Conservation (phyloP, 2,329 filamentous ascomycete species). For the Sodiomyces alkalinus region DNA sequence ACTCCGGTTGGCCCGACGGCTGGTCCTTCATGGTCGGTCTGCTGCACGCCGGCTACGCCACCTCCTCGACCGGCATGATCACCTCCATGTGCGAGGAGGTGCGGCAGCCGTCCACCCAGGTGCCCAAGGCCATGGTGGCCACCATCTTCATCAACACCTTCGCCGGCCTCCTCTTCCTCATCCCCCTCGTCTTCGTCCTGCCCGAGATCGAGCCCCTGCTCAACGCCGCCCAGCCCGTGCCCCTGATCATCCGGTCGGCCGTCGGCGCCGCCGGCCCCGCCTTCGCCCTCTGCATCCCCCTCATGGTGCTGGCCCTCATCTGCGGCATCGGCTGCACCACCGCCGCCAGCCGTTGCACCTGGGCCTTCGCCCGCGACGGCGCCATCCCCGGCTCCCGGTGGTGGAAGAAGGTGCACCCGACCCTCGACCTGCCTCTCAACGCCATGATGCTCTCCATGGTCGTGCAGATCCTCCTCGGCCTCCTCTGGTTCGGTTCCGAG, state of each 20-base stretch:
- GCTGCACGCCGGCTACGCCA: constrained; percentile 57
- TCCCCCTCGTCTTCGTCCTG: constrained; percentile 55
- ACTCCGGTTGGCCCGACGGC: constrained; percentile 53
- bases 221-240: constrained; percentile 45
- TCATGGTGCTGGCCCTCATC: constrained; percentile 50
- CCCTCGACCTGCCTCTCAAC: constrained; percentile 50
- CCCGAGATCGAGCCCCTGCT: constrained; percentile 44
- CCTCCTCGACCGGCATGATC: constrained; percentile 66
- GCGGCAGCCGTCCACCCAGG: constrained; percentile 46
- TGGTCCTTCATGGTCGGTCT: constrained; percentile 64
- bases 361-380: constrained; percentile 56
- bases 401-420: constrained; percentile 47
- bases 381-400: constrained; percentile 47
- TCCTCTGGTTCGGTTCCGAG: constrained; percentile 54
- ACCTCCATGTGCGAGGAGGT: constrained; percentile 69
- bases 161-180: constrained; percentile 51
- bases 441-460: constrained; percentile 59
- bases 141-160: constrained; percentile 53
- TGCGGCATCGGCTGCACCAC: constrained; percentile 58
- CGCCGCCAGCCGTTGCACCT: constrained; percentile 50
- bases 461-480: constrained; percentile 45
- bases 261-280: constrained; percentile 45
- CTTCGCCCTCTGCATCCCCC: constrained; percentile 46
- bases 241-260: constrained; percentile 46
- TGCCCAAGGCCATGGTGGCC: constrained; percentile 57